Conservation (phyloP, 225 moss, liverwort and hornwort species). For the Ulota crispa region DNA sequence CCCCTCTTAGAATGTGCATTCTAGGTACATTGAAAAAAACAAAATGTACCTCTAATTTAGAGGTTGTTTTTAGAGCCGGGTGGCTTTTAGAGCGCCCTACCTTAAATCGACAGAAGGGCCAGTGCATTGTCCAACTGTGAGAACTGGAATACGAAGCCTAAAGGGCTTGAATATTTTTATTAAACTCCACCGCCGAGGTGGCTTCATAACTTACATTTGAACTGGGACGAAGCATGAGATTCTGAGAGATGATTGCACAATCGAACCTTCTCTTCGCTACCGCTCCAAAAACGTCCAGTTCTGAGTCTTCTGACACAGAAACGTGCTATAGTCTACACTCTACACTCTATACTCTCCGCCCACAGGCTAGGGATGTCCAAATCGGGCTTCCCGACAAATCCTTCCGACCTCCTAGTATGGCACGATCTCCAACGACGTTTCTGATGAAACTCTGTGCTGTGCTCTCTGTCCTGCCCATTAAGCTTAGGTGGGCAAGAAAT, state of each 20-base stretch:
- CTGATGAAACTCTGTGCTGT: not conserved
- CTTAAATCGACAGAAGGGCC: not conserved
- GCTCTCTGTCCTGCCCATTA: not conserved
- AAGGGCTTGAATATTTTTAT: not conserved
- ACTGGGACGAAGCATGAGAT: not conserved
- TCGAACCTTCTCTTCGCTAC: constrained; percentile 6
- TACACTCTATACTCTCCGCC: not conserved
- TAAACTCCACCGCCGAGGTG: not conserved
- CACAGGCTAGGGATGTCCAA: not conserved
- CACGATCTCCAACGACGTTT: constrained; percentile 14
- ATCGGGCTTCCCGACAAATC: not conserved
- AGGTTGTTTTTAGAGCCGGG: too few relatives aligned
- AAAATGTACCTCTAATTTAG: too few relatives aligned
- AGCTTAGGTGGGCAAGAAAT: not conserved
- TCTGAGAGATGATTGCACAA: not conserved
- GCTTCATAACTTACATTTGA: not conserved
- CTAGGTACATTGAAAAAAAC: too few relatives aligned
- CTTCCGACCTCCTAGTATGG: not conserved
- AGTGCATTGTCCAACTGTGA: not conserved
- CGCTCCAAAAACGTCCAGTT: not conserved
- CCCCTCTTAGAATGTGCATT: too few relatives aligned
- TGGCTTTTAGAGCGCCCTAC: too few relatives aligned
- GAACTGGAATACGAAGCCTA: not conserved
- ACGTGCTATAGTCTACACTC: not conserved
- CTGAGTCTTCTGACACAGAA: not conserved